phyloP scores from a whole-genome alignment of 352 stramenopile species.

The Blastocystis sp. region DNA sequence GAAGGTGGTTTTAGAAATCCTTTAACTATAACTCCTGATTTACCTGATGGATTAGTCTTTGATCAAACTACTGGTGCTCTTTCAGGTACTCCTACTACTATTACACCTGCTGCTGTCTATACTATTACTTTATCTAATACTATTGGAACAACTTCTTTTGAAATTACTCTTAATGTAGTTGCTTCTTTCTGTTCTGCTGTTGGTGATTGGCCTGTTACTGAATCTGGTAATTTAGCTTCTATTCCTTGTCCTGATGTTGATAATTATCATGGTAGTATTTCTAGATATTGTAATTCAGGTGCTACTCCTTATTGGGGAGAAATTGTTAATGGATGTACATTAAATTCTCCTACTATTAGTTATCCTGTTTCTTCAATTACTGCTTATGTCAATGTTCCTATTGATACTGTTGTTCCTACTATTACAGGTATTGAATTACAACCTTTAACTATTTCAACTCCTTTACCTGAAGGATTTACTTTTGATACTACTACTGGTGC shows the following conservation, averaged over 20 bases:
- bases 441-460: not conserved
- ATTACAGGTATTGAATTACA: constrained; percentile 3
- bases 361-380: not conserved
- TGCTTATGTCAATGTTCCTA: constrained; percentile 5
- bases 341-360: constrained; percentile 1
- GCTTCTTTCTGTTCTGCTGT: not conserved
- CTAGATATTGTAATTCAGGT: not conserved
- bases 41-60: not conserved
- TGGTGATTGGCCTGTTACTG: not conserved
- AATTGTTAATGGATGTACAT: constrained; percentile 14
- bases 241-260: not conserved
- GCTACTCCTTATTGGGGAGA: constrained; percentile 15
- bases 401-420: constrained; percentile 5
- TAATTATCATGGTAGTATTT: not conserved
- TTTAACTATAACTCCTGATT: not conserved
- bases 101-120: not conserved
- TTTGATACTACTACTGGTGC: constrained; percentile 3
- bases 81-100: not conserved
- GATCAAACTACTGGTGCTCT: not conserved
- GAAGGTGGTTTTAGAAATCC: too few relatives aligned
- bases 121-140: not conserved
- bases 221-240: not conserved
- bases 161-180: not conserved
- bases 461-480: constrained; percentile 15
- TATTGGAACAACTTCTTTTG: not conserved